Percentiles rank a stretch among this genome's conserved stretches.
Conservation (phyloP, 2,329 filamentous ascomycete genomes). For the Pestalotiopsis sp. region DNA sequence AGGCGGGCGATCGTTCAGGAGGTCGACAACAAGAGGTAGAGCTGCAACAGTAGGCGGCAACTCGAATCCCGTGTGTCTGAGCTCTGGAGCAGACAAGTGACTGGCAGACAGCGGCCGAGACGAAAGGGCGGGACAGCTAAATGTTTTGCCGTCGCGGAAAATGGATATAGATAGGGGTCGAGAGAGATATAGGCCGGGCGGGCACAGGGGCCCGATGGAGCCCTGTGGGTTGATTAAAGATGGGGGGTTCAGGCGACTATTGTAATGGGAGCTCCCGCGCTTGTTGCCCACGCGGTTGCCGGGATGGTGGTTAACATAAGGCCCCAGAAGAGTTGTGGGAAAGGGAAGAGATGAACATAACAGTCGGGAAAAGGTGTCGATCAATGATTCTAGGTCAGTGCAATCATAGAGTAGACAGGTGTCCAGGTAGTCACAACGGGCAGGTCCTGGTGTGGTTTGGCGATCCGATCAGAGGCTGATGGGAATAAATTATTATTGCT, state of each 20-base stretch:
- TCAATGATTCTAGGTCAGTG: background rate
- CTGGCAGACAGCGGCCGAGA: background rate
- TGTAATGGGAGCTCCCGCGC: background rate
- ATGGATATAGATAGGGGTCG: constrained; percentile 12
- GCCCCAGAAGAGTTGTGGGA: background rate
- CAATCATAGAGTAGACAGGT: too few relatives aligned
- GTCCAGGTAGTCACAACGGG: too few relatives aligned
- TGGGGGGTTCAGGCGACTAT: constrained; percentile 7
- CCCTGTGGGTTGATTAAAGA: constrained; percentile 8
- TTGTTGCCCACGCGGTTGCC: background rate
- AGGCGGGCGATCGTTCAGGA: background rate
- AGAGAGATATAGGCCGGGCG: constrained; percentile 7
- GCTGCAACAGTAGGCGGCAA: background rate
- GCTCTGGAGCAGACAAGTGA: background rate
- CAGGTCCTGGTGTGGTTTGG: background rate
- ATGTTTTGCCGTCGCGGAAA: constrained; percentile 6
- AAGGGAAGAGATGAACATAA: background rate
- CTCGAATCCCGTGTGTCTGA: background rate
- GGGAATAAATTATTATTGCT: background rate
- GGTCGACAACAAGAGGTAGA: background rate
- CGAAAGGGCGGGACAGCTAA: constrained; percentile 10
- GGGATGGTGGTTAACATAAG: background rate
- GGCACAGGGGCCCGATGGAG: constrained; percentile 1
- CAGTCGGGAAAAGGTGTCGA: background rate
- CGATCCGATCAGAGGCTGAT: background rate